Evolutionary conservation across 2,329 filamentous ascomycete species (phyloP).

Genomic region (Bertia moriformis): DNA sequence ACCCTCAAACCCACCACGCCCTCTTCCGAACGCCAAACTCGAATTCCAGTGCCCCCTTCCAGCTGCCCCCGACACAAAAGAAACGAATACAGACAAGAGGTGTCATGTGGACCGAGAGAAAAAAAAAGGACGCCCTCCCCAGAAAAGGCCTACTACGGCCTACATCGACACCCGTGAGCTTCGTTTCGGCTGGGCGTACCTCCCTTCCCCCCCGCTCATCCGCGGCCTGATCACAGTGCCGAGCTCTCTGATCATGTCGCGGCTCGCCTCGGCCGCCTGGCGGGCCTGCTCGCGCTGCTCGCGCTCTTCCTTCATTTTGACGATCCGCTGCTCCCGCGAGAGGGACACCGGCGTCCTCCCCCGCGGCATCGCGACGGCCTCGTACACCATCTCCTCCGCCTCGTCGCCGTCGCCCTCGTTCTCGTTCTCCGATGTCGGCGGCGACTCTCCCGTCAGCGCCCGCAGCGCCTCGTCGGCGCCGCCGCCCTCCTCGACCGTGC

Average conservation of each 20-base stretch:
- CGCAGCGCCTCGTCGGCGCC: slow-evolving; percentile 58
- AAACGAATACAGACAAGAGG: no score
- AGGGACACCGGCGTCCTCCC: slow-evolving; percentile 53
- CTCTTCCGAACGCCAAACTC: no score
- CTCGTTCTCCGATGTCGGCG: slow-evolving; percentile 37
- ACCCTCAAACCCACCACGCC: no score
- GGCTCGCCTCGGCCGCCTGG: slow-evolving; percentile 67
- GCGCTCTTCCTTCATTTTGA: slow-evolving; percentile 77
- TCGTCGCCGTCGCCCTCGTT: no score
- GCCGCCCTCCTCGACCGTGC: slow-evolving; percentile 47
- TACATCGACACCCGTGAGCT: no score
- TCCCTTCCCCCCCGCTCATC: neutral
- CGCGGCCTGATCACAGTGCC: slow-evolving; percentile 66
- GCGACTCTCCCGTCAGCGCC: slow-evolving; percentile 60
- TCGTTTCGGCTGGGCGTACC: no score
- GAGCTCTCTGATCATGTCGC: slow-evolving; percentile 81
- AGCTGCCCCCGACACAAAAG: no score
- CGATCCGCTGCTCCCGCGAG: slow-evolving; percentile 74
- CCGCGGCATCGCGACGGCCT: slow-evolving; percentile 67
- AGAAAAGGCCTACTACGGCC: no score
- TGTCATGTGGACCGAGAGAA: no score
- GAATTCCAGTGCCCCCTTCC: no score
- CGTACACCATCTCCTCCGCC: no score
- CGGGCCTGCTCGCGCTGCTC: slow-evolving; percentile 56
- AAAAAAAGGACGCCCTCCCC: no score